Evolutionary conservation across 23 red algal species (phyloP).

Genomic region (Cyanidiococcus yangmingshanensis): DNA sequence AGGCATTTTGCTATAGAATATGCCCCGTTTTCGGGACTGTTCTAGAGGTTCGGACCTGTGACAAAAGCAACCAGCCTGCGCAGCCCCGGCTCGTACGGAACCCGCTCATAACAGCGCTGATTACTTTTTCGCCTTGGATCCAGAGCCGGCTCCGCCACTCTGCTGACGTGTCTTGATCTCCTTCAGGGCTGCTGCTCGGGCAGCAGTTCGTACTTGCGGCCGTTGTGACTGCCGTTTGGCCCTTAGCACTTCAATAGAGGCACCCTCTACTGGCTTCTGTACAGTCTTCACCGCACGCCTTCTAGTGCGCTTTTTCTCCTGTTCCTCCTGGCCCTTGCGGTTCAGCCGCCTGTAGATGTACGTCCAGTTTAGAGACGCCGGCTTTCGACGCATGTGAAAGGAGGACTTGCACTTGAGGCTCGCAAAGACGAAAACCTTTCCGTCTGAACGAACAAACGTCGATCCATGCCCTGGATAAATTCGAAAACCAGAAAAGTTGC

Average conservation of each 20-base stretch:
- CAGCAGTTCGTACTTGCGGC: conserved; percentile 67
- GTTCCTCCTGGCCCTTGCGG: conserved; percentile 92
- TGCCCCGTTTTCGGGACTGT: too few relatives aligned
- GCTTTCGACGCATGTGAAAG: conserved; percentile 89
- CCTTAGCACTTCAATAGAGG: conserved; percentile 88
- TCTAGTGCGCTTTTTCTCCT: conserved; percentile 50
- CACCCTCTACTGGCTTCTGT: conserved; percentile 89
- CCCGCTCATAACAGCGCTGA: background rate
- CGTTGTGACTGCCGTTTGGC: conserved; percentile 69
- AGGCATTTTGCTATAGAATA: too few relatives aligned
- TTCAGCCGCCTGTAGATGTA: conserved; percentile 89
- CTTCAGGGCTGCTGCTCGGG: conserved; percentile 66
- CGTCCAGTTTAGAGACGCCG: conserved; percentile 91
- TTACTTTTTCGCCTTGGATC: background rate
- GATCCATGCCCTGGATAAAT: conserved; percentile 96
- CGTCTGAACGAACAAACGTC: conserved; percentile 67
- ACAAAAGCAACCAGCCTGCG: too few relatives aligned
- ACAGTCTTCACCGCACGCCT: conserved; percentile 52
- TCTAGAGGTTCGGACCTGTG: too few relatives aligned
- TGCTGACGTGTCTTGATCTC: conserved; percentile 65
- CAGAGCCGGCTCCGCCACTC: background rate
- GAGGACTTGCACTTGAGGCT: conserved; percentile 91
- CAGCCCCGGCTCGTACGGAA: too few relatives aligned
- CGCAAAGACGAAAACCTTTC: conserved; percentile 60
- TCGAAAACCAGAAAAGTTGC: conserved; percentile 84